Evolutionary conservation across 352 stramenopile species (phyloP).

Genomic region (Pythium grandisporangium): DNA sequence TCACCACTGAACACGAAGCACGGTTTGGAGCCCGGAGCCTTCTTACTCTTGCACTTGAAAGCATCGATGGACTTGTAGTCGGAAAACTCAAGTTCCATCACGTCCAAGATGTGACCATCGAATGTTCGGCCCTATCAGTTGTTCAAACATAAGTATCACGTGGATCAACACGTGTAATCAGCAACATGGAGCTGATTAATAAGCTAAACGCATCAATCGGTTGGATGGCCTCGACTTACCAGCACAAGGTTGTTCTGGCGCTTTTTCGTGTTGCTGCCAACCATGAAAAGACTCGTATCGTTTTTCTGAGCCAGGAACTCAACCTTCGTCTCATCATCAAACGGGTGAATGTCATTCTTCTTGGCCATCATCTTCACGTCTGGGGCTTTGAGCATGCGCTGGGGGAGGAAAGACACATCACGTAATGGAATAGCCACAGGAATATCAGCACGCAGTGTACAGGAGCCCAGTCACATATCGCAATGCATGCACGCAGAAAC

Average conservation of each 20-base stretch:
- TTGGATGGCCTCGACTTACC: too few species aligned
- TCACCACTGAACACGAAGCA: conserved; percentile 95
- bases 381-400: conserved; percentile 84
- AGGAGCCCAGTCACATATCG: too few species aligned
- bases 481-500: conserved; percentile 1
- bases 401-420: background rate
- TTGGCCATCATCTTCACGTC: conserved; percentile 86
- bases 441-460: too few species aligned
- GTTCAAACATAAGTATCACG: too few species aligned
- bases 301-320: conserved; percentile 97
- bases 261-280: conserved; percentile 98
- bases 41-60: conserved; percentile 91
- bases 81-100: conserved; percentile 95
- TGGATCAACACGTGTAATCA: too few species aligned
- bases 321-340: conserved; percentile 89
- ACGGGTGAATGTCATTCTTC: conserved; percentile 92
- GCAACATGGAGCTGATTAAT: too few species aligned
- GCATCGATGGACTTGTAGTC: conserved; percentile 92
- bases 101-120: conserved; percentile 97
- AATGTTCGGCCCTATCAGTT: conserved; percentile 93
- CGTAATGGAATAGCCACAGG: background rate
- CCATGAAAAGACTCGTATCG: conserved; percentile 94
- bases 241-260: conserved; percentile 97
- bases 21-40: conserved; percentile 92
- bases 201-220: too few species aligned